phyloP scores from a whole-genome alignment of 768 basidiomycete genomes.

The Naganishia randhawae region DNA sequence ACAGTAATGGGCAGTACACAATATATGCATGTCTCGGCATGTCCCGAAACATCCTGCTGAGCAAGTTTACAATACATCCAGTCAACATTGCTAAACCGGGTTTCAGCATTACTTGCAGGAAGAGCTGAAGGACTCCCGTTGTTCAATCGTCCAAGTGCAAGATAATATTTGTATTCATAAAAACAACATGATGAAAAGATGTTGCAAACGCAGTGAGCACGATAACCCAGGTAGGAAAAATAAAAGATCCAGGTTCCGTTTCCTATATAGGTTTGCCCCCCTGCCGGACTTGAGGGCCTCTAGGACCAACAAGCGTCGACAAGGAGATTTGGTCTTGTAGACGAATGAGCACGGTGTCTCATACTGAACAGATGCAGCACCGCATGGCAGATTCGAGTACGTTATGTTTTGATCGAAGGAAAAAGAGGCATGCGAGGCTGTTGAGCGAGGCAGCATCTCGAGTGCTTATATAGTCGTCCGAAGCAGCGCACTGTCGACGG shows the following conservation, averaged over 20 bases:
- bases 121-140: no score
- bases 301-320: slow-evolving; percentile 22
- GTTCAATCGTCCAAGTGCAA: no score
- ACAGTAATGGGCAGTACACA: no score
- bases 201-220: slow-evolving; percentile 30
- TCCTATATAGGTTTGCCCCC: slow-evolving; percentile 30
- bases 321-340: slow-evolving; percentile 26
- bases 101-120: no score
- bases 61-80: no score
- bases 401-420: slow-evolving; percentile 29
- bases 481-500: not conserved
- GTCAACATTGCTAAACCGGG: no score
- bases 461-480: not conserved
- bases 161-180: not conserved
- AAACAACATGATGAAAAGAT: slow-evolving; percentile 12
- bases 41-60: no score
- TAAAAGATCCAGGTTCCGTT: slow-evolving; percentile 24
- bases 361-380: slow-evolving; percentile 20
- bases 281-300: slow-evolving; percentile 23
- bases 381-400: slow-evolving; percentile 32
- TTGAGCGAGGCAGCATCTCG: not conserved
- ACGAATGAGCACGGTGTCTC: slow-evolving; percentile 30
- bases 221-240: slow-evolving; percentile 10
- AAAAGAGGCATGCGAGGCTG: slow-evolving; percentile 1
- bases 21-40: no score